Percentiles rank a stretch among this genome's conserved stretches.
Evolutionary conservation across 768 basidiomycete species (phyloP).

Genomic region (Cantharellus anzutake): DNA sequence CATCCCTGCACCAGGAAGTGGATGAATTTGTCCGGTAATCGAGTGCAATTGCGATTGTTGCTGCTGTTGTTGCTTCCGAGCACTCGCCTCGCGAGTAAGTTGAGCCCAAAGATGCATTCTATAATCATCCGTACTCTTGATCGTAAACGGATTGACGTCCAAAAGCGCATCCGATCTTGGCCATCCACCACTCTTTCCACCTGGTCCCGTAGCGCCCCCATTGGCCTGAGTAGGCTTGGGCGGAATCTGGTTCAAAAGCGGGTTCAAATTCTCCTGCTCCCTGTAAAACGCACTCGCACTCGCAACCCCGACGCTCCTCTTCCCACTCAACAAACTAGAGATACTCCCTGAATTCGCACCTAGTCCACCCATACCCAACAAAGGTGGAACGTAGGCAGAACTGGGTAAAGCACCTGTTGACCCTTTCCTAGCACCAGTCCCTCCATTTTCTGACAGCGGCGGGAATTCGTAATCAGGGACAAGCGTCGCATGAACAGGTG

Average conservation of each 20-base stretch:
- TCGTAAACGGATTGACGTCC: conserved; percentile 66
- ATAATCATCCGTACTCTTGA: conserved; percentile 71
- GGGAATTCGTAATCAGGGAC: conserved; percentile 44
- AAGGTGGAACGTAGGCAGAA: background rate
- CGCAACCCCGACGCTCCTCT: background rate
- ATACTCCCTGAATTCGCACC: conserved; percentile 10
- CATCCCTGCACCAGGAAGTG: background rate
- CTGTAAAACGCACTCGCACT: background rate
- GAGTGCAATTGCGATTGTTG: conserved; percentile 14
- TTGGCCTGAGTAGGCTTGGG: too few species aligned
- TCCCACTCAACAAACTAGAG: background rate
- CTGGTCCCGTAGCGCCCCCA: too few species aligned
- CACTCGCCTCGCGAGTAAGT: conserved; percentile 54
- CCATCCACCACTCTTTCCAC: background rate
- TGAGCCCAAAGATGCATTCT: conserved; percentile 87
- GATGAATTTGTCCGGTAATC: background rate
- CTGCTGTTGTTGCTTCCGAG: conserved; percentile 6
- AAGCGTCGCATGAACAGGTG: conserved; percentile 68
- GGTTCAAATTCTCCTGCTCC: conserved; percentile 62
- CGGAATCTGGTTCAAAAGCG: conserved; percentile 33
- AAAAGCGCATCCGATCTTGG: conserved; percentile 42
- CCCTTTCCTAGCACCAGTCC: too few species aligned
- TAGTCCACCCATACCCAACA: background rate
- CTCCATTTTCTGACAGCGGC: too few species aligned
- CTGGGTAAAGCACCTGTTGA: conserved; percentile 2